A percentile compares a stretch with the other conserved stretches of the same genome.
Evolutionary conservation across 1,139 yeast genomes (phyloP).

Genomic region (Geotrichum bryndzae): DNA sequence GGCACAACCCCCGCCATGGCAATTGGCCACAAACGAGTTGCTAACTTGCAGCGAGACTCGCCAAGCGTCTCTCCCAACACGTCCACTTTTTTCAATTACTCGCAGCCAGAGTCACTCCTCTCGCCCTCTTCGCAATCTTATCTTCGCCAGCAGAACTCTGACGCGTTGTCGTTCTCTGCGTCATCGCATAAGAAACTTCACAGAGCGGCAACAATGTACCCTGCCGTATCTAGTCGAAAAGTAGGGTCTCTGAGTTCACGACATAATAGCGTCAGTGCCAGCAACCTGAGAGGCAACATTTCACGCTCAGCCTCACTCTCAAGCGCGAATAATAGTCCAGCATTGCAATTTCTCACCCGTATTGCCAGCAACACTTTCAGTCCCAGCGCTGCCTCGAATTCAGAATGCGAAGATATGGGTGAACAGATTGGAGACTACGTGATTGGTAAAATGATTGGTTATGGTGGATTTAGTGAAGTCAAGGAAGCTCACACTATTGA

Average conservation of each 20-base stretch:
- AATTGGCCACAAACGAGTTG: neutral
- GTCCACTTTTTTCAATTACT: constrained; percentile 4
- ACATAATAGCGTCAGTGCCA: constrained; percentile 3
- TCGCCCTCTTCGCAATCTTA: constrained; percentile 6
- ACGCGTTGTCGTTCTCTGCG: neutral
- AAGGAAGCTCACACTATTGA: constrained; percentile 53
- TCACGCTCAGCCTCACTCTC: constrained; percentile 13
- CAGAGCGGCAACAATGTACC: constrained; percentile 13
- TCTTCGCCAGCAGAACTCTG: neutral
- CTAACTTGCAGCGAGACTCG: neutral
- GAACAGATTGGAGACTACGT: constrained; percentile 43
- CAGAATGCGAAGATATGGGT: constrained; percentile 42
- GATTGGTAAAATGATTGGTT: constrained; percentile 71
- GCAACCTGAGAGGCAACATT: neutral
- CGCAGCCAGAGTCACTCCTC: neutral
- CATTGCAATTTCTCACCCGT: constrained; percentile 11
- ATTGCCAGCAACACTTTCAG: constrained; percentile 15
- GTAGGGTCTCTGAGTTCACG: neutral
- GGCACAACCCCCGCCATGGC: neutral
- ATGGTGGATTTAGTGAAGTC: constrained; percentile 91
- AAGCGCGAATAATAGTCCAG: constrained; percentile 7
- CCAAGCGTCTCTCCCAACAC: constrained; percentile 12
- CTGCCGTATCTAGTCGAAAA: neutral
- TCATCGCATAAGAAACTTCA: constrained; percentile 4
- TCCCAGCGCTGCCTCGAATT: constrained; percentile 9